These are phyloP conservation scores for Aphanomyces astaci DNA, from an alignment of 352 stramenopile species.

Conservation along the genomic window DNA sequence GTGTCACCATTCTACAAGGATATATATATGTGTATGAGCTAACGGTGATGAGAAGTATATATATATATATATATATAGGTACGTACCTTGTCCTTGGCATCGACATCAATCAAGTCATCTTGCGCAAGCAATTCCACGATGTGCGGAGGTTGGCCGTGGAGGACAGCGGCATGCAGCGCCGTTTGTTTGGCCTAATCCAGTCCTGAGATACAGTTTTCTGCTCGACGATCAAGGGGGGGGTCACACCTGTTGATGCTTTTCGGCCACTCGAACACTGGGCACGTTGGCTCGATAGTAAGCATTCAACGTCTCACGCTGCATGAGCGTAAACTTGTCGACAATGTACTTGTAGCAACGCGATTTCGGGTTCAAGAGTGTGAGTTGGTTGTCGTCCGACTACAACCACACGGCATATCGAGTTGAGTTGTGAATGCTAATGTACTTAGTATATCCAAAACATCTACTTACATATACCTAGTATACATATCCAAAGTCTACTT, in stretches of 20 bases:
- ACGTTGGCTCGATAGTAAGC: conserved; percentile 2
- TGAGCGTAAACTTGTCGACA: not conserved
- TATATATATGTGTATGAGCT: too few relatives aligned
- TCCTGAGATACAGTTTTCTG: not conserved
- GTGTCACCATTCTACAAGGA: conserved; percentile 12
- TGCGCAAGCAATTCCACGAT: conserved; percentile 4
- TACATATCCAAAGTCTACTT: too few relatives aligned
- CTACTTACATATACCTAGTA: too few relatives aligned
- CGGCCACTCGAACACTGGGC: not conserved
- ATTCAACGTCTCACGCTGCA: not conserved
- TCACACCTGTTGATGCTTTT: not conserved
- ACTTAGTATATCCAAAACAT: too few relatives aligned
- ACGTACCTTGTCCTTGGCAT: conserved; percentile 17
- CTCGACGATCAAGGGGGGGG: too few relatives aligned
- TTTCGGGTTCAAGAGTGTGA: not conserved
- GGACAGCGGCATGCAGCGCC: conserved; percentile 2
- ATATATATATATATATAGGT: not conserved
- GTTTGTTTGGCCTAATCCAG: conserved; percentile 2
- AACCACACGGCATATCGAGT: too few relatives aligned
- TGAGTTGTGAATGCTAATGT: too few relatives aligned
- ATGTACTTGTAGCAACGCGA: not conserved
- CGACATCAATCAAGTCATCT: conserved; percentile 11
- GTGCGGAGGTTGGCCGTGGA: not conserved
- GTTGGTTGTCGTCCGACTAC: conserved; percentile 2
- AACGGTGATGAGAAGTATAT: too few relatives aligned